phyloP scores from a whole-genome alignment of 768 basidiomycete genomes.

The Tylopilus sp. region DNA sequence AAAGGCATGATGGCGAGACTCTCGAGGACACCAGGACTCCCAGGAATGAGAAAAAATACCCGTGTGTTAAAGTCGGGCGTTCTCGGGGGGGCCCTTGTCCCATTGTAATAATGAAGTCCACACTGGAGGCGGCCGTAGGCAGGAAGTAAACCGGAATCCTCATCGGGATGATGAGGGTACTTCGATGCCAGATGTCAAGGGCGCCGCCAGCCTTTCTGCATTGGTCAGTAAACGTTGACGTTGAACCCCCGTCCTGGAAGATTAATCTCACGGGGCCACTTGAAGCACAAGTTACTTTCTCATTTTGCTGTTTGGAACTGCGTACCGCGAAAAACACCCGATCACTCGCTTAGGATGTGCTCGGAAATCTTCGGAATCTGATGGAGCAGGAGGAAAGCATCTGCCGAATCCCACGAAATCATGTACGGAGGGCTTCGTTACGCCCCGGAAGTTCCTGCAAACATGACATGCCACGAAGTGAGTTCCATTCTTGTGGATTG shows the following conservation, averaged over 20 bases:
- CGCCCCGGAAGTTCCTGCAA: background rate
- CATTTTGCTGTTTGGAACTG: background rate
- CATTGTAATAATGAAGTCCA: background rate
- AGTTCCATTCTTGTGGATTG: background rate
- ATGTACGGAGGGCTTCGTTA: background rate
- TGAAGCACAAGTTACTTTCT: background rate
- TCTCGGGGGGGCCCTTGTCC: constrained; percentile 6
- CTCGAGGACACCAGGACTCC: background rate
- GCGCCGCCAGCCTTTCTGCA: background rate
- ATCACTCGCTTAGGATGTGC: background rate
- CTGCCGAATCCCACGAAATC: background rate
- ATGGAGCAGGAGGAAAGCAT: background rate
- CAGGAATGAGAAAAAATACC: background rate
- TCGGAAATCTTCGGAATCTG: constrained; percentile 13
- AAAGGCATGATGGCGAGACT: no score
- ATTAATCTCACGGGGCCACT: constrained; percentile 7
- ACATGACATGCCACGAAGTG: background rate
- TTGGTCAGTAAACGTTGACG: background rate
- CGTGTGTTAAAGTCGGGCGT: constrained; percentile 1
- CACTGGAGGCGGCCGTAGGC: constrained; percentile 1
- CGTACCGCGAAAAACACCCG: background rate
- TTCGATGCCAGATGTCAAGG: constrained; percentile 3
- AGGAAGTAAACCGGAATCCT: background rate
- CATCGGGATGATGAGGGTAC: background rate
- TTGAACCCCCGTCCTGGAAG: background rate